Evolutionary conservation across 2,329 filamentous ascomycete species (phyloP).

Genomic region (Aureobasidium uvarum): DNA sequence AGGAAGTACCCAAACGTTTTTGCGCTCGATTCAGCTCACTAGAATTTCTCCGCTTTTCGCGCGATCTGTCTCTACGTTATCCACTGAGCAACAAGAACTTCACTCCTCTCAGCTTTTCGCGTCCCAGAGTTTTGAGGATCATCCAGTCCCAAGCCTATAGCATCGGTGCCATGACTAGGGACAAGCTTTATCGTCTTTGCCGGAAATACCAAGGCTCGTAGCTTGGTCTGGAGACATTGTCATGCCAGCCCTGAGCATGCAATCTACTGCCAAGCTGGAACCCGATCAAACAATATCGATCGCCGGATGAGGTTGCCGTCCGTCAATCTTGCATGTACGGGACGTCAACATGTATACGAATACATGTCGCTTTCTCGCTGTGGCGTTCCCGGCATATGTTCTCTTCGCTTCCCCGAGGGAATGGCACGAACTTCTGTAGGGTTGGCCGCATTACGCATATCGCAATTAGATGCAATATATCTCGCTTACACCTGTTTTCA

Average conservation of each 20-base stretch:
- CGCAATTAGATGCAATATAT: background rate
- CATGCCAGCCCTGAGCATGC: background rate
- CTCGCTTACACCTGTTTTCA: background rate
- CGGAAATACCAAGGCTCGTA: background rate
- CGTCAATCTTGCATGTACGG: background rate
- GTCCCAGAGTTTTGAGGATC: background rate
- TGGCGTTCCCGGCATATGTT: background rate
- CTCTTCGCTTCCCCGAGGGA: background rate
- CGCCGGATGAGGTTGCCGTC: background rate
- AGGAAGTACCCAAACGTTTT: conserved; percentile 9
- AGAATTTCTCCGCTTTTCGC: conserved; percentile 6
- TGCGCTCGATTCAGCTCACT: background rate
- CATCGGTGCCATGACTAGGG: background rate
- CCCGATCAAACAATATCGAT: background rate
- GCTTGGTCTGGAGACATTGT: background rate
- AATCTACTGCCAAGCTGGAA: background rate
- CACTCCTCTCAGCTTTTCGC: background rate
- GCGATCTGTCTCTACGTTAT: background rate
- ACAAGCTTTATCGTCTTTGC: too few relatives aligned
- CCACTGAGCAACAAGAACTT: background rate
- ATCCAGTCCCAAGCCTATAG: background rate
- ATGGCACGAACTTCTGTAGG: conserved; percentile 14
- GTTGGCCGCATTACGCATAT: background rate
- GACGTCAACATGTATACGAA: background rate
- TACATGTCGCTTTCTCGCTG: background rate